phyloP scores from a whole-genome alignment of 1,139 yeast genomes.

The Pichia sp. region DNA sequence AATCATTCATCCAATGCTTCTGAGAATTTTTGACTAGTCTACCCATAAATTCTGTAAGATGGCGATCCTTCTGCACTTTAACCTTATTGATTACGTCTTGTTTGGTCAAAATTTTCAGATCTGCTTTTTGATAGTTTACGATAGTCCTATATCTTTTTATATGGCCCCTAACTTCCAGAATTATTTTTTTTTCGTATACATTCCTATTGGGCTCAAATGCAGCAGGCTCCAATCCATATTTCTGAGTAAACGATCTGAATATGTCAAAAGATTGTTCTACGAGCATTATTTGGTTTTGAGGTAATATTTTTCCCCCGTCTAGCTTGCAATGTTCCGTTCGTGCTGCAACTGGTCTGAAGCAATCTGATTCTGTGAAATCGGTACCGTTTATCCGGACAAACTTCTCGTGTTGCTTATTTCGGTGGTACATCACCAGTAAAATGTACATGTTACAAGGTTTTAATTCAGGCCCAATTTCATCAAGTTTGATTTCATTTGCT shows the following conservation, averaged over 20 bases:
- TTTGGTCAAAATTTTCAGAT: constrained; percentile 5
- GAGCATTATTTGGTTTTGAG: constrained; percentile 6
- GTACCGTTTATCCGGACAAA: constrained; percentile 13
- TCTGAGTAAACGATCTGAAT: not conserved
- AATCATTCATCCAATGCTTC: constrained; percentile 6
- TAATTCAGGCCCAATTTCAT: not conserved
- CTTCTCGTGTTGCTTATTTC: not conserved
- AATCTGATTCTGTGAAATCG: constrained; percentile 17
- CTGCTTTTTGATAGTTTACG: constrained; percentile 17
- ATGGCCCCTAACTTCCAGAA: constrained; percentile 16
- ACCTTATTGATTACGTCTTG: constrained; percentile 5
- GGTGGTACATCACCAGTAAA: constrained; percentile 4
- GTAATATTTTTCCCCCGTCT: constrained; percentile 3
- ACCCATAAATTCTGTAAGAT: constrained; percentile 10
- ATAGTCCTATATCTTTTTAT: constrained; percentile 14
- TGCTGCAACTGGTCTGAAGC: not conserved
- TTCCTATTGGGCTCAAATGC: constrained; percentile 9
- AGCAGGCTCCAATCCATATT: not conserved
- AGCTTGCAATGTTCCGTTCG: constrained; percentile 9
- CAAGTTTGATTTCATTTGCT: not conserved
- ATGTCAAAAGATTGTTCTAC: constrained; percentile 9
- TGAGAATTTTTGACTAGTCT: constrained; percentile 10
- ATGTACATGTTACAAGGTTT: constrained; percentile 6
- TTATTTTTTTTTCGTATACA: constrained; percentile 10
- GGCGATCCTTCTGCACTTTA: constrained; percentile 9